phyloP scores from a whole-genome alignment of 1,284 basidiomycete genomes.

The Cerioporus squamosus region DNA sequence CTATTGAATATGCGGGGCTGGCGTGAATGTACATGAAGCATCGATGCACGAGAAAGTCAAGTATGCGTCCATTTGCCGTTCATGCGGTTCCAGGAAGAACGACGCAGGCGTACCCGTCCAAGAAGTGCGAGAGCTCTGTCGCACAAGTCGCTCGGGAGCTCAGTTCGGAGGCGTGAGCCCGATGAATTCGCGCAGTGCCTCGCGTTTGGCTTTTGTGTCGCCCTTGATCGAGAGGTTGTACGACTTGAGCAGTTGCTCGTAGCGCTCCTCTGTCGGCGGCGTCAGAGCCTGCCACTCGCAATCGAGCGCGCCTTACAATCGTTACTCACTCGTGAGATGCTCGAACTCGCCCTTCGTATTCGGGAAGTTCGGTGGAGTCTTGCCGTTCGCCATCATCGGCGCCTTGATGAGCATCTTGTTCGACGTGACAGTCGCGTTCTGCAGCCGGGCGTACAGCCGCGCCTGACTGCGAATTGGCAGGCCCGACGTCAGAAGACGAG shows the following conservation, averaged over 20 bases:
- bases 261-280: conserved; percentile 39
- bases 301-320: not conserved
- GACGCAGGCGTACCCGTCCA: no score
- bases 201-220: conserved; percentile 42
- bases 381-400: conserved; percentile 38
- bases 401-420: conserved; percentile 39
- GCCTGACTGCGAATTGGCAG: conserved; percentile 33
- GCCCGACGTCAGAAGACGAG: no score
- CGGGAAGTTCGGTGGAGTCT: conserved; percentile 41
- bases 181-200: conserved; percentile 41
- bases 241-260: conserved; percentile 40
- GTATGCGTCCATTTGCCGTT: no score
- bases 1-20: no score
- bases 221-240: conserved; percentile 40
- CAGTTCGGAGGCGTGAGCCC: conserved; percentile 34
- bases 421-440: conserved; percentile 37
- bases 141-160: not conserved
- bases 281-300: not conserved
- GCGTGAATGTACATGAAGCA: no score
- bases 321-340: conserved; percentile 42
- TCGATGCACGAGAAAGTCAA: no score
- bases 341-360: conserved; percentile 46
- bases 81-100: no score
- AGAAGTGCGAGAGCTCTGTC: no score
- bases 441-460: conserved; percentile 40